These are phyloP conservation scores for Populus hybrid DNA, from an alignment of 441 rosid genomes.

Conservation along the genomic window DNA sequence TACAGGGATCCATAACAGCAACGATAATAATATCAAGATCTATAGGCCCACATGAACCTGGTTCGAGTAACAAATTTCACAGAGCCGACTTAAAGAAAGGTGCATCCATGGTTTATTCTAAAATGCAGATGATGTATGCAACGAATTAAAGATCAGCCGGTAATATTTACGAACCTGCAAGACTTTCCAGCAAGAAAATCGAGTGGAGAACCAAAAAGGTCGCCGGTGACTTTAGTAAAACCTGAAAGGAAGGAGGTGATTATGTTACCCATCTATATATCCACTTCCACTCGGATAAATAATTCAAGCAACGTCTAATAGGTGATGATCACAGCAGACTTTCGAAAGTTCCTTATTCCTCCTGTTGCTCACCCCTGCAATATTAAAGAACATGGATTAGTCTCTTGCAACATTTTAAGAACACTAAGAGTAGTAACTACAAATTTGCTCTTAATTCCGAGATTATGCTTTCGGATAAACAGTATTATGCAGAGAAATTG, in stretches of 20 bases:
- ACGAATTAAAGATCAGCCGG: background rate
- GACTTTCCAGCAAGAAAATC: conserved; percentile 54
- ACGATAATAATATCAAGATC: background rate
- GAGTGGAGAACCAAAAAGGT: conserved; percentile 45
- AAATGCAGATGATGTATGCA: background rate
- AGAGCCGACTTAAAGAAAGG: background rate
- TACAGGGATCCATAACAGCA: background rate
- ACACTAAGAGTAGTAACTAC: background rate
- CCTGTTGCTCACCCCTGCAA: background rate
- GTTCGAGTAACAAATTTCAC: background rate
- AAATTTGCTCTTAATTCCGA: background rate
- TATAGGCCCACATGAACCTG: background rate
- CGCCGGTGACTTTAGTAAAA: conserved; percentile 26
- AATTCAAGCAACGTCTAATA: background rate
- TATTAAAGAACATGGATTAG: background rate
- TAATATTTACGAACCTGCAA: conserved; percentile 38
- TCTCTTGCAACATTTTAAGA: background rate
- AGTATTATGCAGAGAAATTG: background rate
- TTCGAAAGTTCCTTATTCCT: background rate
- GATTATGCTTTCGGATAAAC: background rate
- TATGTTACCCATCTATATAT: conserved; percentile 31
- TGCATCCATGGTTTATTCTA: background rate
- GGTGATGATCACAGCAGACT: background rate
- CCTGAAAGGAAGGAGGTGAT: conserved; percentile 48
- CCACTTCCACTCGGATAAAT: no score